Evolutionary conservation across 2,329 filamentous ascomycete species (phyloP).

Genomic region (Curvularia sp.): DNA sequence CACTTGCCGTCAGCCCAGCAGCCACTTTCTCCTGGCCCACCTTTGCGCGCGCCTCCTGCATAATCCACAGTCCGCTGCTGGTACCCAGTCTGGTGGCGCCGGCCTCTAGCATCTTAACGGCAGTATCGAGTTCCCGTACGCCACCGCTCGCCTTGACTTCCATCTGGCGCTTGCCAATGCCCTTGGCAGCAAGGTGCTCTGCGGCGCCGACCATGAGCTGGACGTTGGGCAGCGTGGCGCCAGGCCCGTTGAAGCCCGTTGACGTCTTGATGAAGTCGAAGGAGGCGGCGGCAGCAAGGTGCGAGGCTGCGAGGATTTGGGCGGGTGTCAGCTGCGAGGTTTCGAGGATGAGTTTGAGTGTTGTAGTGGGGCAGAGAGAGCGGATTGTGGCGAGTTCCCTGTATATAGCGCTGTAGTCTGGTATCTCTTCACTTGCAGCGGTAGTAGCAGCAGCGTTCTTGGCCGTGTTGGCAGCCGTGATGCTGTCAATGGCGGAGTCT

Average conservation of each 20-base stretch:
- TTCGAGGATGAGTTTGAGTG: constrained; percentile 65
- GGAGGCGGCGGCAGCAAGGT: constrained; percentile 60
- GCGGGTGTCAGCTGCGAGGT: constrained; percentile 59
- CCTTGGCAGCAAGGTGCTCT: constrained; percentile 51
- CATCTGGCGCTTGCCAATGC: constrained; percentile 47
- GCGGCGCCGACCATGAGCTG: constrained; percentile 61
- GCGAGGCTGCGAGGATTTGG: constrained; percentile 62
- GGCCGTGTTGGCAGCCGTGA: constrained; percentile 44
- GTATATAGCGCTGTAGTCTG: constrained; percentile 59
- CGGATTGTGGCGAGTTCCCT: constrained; percentile 62
- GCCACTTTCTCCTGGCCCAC: constrained; percentile 34
- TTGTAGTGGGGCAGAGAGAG: constrained; percentile 52
- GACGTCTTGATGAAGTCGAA: constrained; percentile 68
- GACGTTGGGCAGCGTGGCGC: constrained; percentile 61
- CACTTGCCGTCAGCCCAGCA: constrained; percentile 19
- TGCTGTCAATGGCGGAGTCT: constrained; percentile 44
- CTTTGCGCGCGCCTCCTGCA: constrained; percentile 53
- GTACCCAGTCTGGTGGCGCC: constrained; percentile 65
- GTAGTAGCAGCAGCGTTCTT: constrained; percentile 27
- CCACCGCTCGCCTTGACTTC: constrained; percentile 67
- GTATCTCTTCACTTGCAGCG: constrained; percentile 26
- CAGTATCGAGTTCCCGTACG: constrained; percentile 59
- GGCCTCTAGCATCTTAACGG: constrained; percentile 61
- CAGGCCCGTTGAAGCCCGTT: constrained; percentile 64
- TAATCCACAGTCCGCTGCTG: constrained; percentile 63